These are phyloP conservation scores for Colletotrichum brevisporum DNA, from an alignment of 2,329 filamentous ascomycete genomes.

Conservation along the genomic window DNA sequence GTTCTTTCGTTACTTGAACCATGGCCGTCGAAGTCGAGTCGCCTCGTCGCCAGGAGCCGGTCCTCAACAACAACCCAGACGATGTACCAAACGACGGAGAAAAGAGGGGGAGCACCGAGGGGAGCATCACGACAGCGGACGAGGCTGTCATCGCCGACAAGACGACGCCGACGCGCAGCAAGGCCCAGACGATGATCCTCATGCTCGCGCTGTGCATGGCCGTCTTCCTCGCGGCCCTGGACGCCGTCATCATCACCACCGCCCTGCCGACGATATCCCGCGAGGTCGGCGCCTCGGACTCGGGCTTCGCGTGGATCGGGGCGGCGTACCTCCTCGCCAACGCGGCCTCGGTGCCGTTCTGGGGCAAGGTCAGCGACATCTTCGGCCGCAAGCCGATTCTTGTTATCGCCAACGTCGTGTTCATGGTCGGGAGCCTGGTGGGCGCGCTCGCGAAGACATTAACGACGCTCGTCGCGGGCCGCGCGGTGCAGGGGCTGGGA, in stretches of 20 bases:
- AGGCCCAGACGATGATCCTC: constrained; percentile 54
- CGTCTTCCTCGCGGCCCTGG: constrained; percentile 68
- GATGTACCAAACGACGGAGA: not conserved
- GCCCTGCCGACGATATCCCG: constrained; percentile 75
- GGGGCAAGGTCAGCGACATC: constrained; percentile 75
- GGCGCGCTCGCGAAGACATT: constrained; percentile 59
- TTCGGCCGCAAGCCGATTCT: constrained; percentile 71
- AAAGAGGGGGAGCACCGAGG: not conserved
- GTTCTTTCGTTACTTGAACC: not conserved
- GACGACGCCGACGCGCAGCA: constrained; percentile 49
- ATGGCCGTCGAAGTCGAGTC: constrained; percentile 21
- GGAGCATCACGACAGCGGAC: constrained; percentile 25
- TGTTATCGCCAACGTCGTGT: constrained; percentile 64
- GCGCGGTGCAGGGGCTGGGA: constrained; percentile 67
- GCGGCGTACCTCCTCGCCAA: constrained; percentile 80
- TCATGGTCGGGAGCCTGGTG: constrained; percentile 68
- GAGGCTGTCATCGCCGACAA: not conserved
- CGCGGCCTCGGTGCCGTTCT: constrained; percentile 76
- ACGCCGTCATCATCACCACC: constrained; percentile 76
- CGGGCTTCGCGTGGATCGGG: constrained; percentile 85
- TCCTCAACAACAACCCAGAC: not conserved
- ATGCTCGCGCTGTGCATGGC: constrained; percentile 58
- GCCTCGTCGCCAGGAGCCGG: not conserved
- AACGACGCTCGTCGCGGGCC: constrained; percentile 36
- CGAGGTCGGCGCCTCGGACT: constrained; percentile 73